phyloP scores from a whole-genome alignment of 768 basidiomycete genomes.

The Xerocomus spinulosus region DNA sequence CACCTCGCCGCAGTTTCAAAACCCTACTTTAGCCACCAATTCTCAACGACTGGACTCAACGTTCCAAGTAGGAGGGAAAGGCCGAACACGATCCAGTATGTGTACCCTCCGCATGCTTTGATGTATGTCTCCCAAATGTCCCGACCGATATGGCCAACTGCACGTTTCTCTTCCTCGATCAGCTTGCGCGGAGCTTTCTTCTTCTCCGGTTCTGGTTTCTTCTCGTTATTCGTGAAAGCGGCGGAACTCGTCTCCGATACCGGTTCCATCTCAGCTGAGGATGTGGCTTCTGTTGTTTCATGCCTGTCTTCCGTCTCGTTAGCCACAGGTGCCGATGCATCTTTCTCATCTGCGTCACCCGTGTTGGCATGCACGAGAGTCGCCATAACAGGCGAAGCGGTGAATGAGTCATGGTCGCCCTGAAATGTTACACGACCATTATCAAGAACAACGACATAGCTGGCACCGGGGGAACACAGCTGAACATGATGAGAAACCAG shows the following conservation, averaged over 20 bases:
- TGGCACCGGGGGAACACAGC: constrained; percentile 74
- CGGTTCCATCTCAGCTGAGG: constrained; percentile 17
- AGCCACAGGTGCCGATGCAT: constrained; percentile 24
- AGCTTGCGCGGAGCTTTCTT: constrained; percentile 74
- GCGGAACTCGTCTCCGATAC: constrained; percentile 43
- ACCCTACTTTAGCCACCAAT: constrained; percentile 60
- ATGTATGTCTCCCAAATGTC: constrained; percentile 65
- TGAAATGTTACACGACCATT: constrained; percentile 65
- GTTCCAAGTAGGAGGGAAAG: constrained; percentile 53
- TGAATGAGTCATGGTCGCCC: constrained; percentile 62
- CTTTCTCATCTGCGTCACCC: constrained; percentile 40
- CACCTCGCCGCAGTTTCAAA: background rate
- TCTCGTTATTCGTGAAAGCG: constrained; percentile 35
- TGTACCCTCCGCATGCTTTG: constrained; percentile 43
- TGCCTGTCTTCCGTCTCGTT: constrained; percentile 1
- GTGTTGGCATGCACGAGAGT: constrained; percentile 59
- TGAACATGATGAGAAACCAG: constrained; percentile 95
- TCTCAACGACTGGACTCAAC: constrained; percentile 63
- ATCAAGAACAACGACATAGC: constrained; percentile 78
- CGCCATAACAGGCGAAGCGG: constrained; percentile 59
- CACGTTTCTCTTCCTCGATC: constrained; percentile 80
- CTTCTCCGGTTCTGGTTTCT: constrained; percentile 37
- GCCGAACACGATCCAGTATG: constrained; percentile 56
- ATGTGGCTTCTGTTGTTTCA: constrained; percentile 20
- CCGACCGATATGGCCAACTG: constrained; percentile 61